A percentile compares a stretch with the other conserved stretches of the same genome.
Evolutionary conservation across 352 stramenopile genomes (phyloP).

Genomic region (Phytophthora uliginosa): DNA sequence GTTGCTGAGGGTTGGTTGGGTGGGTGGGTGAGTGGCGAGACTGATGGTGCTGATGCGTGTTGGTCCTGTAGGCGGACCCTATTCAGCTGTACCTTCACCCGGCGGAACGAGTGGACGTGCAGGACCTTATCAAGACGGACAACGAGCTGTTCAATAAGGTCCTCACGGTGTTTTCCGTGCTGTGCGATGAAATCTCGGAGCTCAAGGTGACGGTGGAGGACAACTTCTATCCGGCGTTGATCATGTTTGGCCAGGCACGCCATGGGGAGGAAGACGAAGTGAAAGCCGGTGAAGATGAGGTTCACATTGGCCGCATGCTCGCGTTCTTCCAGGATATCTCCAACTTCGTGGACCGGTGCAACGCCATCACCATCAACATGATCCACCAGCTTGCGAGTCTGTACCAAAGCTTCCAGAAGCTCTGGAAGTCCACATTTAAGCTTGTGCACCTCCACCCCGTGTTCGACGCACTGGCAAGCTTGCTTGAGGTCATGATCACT

Average conservation of each 20-base stretch:
- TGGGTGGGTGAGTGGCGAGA: background rate
- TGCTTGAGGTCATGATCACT: constrained; percentile 91
- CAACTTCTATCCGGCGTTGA: constrained; percentile 90
- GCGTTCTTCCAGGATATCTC: constrained; percentile 92
- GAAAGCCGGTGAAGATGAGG: constrained; percentile 84
- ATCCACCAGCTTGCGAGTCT: constrained; percentile 91
- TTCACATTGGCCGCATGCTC: constrained; percentile 89
- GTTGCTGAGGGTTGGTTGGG: background rate
- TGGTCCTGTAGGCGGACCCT: constrained; percentile 67
- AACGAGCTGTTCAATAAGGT: constrained; percentile 94
- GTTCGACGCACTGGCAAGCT: constrained; percentile 79
- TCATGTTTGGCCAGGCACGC: constrained; percentile 90
- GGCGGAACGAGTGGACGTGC: constrained; percentile 88
- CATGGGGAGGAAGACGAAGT: constrained; percentile 77
- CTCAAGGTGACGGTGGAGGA: constrained; percentile 92
- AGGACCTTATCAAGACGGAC: constrained; percentile 91
- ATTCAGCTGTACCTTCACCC: constrained; percentile 87
- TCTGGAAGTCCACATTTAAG: constrained; percentile 93
- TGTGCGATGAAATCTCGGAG: constrained; percentile 93
- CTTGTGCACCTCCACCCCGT: constrained; percentile 86
- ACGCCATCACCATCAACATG: constrained; percentile 91
- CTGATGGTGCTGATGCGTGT: constrained; percentile 6
- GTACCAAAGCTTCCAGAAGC: constrained; percentile 89
- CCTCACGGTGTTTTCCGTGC: constrained; percentile 89
- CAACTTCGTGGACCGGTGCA: constrained; percentile 93